Percentiles rank a stretch among this genome's conserved stretches.
Evolutionary conservation across 257 asterid genomes (phyloP).

Genomic region (Scutellaria baicalensis): DNA sequence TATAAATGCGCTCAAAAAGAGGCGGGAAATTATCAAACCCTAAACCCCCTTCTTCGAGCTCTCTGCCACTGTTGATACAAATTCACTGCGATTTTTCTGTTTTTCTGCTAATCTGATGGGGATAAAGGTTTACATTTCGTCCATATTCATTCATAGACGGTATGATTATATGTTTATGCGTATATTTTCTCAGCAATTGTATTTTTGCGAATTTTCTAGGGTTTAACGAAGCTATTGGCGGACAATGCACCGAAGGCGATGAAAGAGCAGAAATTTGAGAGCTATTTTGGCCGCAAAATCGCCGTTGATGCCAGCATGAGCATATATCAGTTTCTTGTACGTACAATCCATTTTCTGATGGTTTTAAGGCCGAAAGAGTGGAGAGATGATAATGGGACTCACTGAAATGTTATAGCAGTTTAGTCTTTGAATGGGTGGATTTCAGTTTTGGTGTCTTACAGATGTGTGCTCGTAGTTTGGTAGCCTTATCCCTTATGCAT

Average conservation of each 20-base stretch:
- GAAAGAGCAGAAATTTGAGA: conserved; percentile 94
- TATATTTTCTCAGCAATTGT: not conserved
- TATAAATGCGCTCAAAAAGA: conserved; percentile 8
- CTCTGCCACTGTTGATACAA: not conserved
- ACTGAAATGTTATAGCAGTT: not conserved
- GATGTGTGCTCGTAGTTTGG: not conserved
- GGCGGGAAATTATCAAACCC: conserved; percentile 39
- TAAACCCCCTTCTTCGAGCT: not conserved
- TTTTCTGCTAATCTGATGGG: conserved; percentile 30
- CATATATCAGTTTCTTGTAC: conserved; percentile 93
- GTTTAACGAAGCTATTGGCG: conserved; percentile 90
- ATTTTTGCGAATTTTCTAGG: conserved; percentile 33
- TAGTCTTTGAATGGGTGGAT: not conserved
- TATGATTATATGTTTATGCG: not conserved
- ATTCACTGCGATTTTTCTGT: not conserved
- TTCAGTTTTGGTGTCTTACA: not conserved
- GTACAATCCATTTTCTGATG: conserved; percentile 8
- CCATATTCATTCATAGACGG: not conserved
- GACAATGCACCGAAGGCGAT: conserved; percentile 89
- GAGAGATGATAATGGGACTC: not conserved
- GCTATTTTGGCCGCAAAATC: conserved; percentile 92
- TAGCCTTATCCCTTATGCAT: not conserved
- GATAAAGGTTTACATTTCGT: conserved; percentile 24
- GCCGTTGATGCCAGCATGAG: conserved; percentile 99
- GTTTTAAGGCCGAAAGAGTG: not conserved